phyloP scores from a whole-genome alignment of 352 stramenopile genomes.

The Albugo laibachii region DNA sequence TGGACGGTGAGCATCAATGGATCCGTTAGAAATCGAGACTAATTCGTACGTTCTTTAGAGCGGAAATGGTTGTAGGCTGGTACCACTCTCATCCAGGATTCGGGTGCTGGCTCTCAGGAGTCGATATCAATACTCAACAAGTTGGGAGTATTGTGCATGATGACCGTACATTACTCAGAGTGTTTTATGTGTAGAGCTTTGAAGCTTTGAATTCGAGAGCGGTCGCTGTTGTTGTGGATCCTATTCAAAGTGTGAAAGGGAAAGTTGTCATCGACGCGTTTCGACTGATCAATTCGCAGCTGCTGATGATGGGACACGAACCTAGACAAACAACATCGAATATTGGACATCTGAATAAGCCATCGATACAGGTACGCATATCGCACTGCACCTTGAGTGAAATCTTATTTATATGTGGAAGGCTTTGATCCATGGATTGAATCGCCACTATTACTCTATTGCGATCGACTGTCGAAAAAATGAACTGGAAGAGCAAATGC shows the following conservation, averaged over 20 bases:
- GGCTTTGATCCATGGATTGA: conserved; percentile 96
- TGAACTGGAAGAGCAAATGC: conserved; percentile 98
- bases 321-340: conserved; percentile 97
- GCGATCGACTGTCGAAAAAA: conserved; percentile 97
- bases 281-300: conserved; percentile 95
- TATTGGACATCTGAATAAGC: conserved; percentile 98
- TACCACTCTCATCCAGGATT: conserved; percentile 99
- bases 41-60: conserved; percentile 8
- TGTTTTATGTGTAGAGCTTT: conserved; percentile 65
- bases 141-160: conserved; percentile 7
- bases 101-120: conserved; percentile 97
- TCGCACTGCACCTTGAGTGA: neutral
- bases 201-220: conserved; percentile 94
- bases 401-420: conserved; percentile 3
- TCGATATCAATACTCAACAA: conserved; percentile 99
- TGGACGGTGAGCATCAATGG: conserved; percentile 29
- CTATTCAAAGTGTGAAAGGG: conserved; percentile 97
- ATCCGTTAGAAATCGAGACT: neutral
- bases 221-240: conserved; percentile 98
- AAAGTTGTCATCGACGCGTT: conserved; percentile 99
- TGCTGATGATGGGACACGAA: conserved; percentile 97
- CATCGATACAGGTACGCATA: conserved; percentile 82
- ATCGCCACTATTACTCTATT: conserved; percentile 98
- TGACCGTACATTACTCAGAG: neutral
- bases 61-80: conserved; percentile 92